Conservation (phyloP, 1,284 basidiomycete genomes). For the Moniliella sp. region DNA sequence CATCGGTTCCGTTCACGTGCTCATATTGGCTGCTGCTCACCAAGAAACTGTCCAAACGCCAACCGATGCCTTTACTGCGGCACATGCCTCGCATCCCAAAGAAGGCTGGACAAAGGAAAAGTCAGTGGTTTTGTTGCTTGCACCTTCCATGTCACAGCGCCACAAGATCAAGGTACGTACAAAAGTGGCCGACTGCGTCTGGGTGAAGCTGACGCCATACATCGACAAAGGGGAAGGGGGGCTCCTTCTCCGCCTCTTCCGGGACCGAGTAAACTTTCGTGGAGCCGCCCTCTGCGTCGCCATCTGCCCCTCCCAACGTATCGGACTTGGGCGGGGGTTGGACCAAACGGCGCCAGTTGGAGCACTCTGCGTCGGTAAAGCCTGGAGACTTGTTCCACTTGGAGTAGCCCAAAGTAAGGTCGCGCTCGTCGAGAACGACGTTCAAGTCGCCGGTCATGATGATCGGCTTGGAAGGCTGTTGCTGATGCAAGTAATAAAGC, state of each 20-base stretch:
- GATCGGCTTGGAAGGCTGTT: slow-evolving; percentile 57
- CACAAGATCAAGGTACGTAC: slow-evolving; percentile 3
- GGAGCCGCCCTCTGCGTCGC: too few species aligned
- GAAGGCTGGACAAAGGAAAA: slow-evolving; percentile 39
- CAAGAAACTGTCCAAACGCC: slow-evolving; percentile 55
- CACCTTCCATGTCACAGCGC: too few species aligned
- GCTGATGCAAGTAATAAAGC: slow-evolving; percentile 5
- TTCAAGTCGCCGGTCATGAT: slow-evolving; percentile 78
- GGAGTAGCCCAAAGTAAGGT: slow-evolving; percentile 34
- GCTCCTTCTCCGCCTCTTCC: slow-evolving; percentile 7
- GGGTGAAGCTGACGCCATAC: slow-evolving; percentile 60
- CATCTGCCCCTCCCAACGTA: slow-evolving; percentile 12
- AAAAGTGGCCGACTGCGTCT: slow-evolving; percentile 45
- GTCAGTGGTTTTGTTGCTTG: too few species aligned
- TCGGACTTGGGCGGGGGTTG: too few species aligned
- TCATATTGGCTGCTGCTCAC: slow-evolving; percentile 21
- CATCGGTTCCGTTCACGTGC: not conserved
- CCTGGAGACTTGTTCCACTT: slow-evolving; percentile 36
- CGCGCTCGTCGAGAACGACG: slow-evolving; percentile 42
- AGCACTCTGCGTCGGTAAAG: slow-evolving; percentile 37
- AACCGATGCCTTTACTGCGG: slow-evolving; percentile 57
- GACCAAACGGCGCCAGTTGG: slow-evolving; percentile 31
- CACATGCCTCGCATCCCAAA: slow-evolving; percentile 66
- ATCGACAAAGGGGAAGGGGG: slow-evolving; percentile 45
- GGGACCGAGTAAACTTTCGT: too few species aligned